Percentiles rank a stretch among this genome's conserved stretches.
Conservation (phyloP, 2,329 filamentous ascomycete species). For the Pleoardoris graminearum region DNA sequence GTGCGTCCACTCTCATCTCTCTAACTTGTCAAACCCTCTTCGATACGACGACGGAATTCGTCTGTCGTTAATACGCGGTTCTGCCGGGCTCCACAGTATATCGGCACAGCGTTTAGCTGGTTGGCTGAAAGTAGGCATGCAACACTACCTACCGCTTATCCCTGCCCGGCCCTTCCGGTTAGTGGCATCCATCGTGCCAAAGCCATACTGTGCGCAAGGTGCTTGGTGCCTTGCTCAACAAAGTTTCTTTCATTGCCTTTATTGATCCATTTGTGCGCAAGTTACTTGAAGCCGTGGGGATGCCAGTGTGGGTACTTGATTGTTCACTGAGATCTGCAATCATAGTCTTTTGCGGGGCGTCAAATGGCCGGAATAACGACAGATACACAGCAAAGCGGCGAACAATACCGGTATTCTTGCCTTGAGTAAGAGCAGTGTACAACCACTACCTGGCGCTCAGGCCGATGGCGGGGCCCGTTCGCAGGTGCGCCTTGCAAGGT, state of each 20-base stretch:
- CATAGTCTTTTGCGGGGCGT: no score
- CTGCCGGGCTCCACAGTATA: constrained; percentile 2
- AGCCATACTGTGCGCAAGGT: background rate
- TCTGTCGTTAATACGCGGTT: background rate
- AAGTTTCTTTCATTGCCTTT: no score
- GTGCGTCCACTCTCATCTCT: constrained; percentile 5
- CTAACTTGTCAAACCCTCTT: background rate
- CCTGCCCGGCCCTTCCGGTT: background rate
- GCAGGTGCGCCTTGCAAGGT: background rate
- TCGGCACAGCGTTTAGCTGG: constrained; percentile 1
- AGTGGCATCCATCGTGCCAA: background rate
- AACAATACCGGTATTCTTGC: no score
- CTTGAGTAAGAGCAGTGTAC: background rate
- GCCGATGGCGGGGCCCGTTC: background rate
- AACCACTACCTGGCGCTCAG: background rate
- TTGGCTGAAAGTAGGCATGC: constrained; percentile 3
- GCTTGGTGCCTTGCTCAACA: no score
- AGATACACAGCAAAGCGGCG: no score
- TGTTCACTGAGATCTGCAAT: no score
- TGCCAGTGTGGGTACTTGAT: no score
- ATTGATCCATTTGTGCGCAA: no score
- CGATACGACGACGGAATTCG: background rate
- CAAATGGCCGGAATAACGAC: no score
- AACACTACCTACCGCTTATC: background rate
- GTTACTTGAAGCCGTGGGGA: no score